Conservation (phyloP, 1,284 basidiomycete species). For the Boletus sp. region DNA sequence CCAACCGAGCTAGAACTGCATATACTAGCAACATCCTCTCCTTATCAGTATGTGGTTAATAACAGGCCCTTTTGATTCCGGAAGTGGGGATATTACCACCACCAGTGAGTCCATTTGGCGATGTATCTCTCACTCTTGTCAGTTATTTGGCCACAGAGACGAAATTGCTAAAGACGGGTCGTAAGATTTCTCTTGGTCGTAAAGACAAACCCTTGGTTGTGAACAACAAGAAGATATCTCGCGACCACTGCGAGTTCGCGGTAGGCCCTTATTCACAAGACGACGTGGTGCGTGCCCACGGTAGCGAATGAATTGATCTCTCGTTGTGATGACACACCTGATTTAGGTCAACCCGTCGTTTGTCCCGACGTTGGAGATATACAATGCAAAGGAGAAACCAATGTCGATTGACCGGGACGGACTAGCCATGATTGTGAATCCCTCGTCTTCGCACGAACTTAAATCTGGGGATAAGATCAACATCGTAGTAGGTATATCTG, state of each 20-base stretch:
- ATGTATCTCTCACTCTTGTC: background rate
- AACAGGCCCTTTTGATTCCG: conserved; percentile 29
- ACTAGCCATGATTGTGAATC: conserved; percentile 28
- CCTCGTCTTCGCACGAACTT: conserved; percentile 35
- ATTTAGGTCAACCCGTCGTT: conserved; percentile 38
- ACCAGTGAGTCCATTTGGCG: conserved; percentile 20
- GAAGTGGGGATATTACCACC: conserved; percentile 15
- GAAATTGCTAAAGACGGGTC: conserved; percentile 59
- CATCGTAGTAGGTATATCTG: conserved; percentile 40
- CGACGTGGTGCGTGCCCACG: conserved; percentile 46
- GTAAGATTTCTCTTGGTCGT: conserved; percentile 50
- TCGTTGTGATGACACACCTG: background rate
- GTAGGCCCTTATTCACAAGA: conserved; percentile 48
- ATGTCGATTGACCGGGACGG: conserved; percentile 38
- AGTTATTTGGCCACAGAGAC: conserved; percentile 38
- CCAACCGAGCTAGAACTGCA: background rate
- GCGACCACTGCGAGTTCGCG: conserved; percentile 50
- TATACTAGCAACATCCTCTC: background rate
- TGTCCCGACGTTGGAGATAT: conserved; percentile 41
- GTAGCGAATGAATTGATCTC: background rate
- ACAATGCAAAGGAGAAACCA: conserved; percentile 44
- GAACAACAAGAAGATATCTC: conserved; percentile 59
- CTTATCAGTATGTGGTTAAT: conserved; percentile 26
- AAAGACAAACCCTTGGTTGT: conserved; percentile 49
- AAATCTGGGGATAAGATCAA: conserved; percentile 49